phyloP scores from a whole-genome alignment of 1,139 yeast genomes.

The Zygotorulaspora mrakii region DNA sequence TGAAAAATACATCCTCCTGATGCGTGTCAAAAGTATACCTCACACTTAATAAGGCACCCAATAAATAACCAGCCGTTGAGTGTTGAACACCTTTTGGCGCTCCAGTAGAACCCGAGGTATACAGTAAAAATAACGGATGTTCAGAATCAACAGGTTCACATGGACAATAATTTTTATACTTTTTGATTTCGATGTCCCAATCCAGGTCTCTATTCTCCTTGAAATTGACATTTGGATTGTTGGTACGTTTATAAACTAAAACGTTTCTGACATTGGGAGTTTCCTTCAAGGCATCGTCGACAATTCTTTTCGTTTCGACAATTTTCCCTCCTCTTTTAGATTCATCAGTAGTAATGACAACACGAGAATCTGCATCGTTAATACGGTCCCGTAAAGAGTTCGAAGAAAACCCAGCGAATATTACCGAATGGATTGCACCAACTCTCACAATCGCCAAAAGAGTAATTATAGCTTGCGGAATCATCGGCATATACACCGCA shows the following conservation, averaged over 20 bases:
- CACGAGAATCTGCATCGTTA: slow-evolving; percentile 67
- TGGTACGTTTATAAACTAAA: slow-evolving; percentile 70
- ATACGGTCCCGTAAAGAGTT: slow-evolving; percentile 74
- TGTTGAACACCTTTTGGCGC: slow-evolving; percentile 97
- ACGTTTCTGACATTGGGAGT: slow-evolving; percentile 69
- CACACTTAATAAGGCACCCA: slow-evolving; percentile 67
- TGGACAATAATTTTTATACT: slow-evolving; percentile 75
- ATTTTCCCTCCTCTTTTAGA: slow-evolving; percentile 80
- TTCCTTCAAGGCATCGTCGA: slow-evolving; percentile 71
- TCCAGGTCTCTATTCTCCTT: slow-evolving; percentile 62
- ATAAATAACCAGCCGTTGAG: slow-evolving; percentile 72
- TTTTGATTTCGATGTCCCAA: slow-evolving; percentile 75
- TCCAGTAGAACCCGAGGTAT: slow-evolving; percentile 96
- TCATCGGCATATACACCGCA: slow-evolving; percentile 84
- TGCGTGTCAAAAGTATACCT: slow-evolving; percentile 76
- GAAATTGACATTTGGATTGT: slow-evolving; percentile 63
- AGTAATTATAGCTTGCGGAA: slow-evolving; percentile 73
- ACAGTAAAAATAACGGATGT: slow-evolving; percentile 88
- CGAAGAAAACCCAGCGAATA: slow-evolving; percentile 79
- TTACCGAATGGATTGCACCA: slow-evolving; percentile 81
- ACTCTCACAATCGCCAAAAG: slow-evolving; percentile 70
- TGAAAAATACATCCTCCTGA: slow-evolving; percentile 65
- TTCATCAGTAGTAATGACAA: slow-evolving; percentile 78
- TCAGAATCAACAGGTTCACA: slow-evolving; percentile 86
- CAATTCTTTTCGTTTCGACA: slow-evolving; percentile 77